Percentiles rank a stretch among this genome's conserved stretches.
Conservation (phyloP, 2,329 filamentous ascomycete genomes). For the Albifimbria verrucaria region DNA sequence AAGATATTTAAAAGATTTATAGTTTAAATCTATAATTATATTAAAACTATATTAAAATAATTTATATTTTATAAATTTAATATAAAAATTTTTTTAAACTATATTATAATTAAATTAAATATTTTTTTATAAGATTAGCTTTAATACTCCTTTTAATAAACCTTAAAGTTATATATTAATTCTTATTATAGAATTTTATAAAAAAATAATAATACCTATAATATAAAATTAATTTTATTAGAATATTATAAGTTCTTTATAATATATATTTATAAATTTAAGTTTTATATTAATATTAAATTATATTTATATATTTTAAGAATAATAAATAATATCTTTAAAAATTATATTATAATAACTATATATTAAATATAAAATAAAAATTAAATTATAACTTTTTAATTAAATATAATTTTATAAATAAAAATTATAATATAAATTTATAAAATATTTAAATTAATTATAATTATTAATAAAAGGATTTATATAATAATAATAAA, state of each 20-base stretch:
- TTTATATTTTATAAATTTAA: background rate
- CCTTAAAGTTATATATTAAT: no score
- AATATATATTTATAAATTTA: background rate
- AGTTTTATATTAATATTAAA: slow-evolving; percentile 1
- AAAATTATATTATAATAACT: no score
- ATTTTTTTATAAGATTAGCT: no score
- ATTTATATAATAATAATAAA: background rate
- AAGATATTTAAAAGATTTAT: no score
- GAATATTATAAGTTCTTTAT: background rate
- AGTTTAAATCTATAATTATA: no score
- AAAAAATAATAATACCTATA: background rate
- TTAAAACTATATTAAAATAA: slow-evolving; percentile 3
- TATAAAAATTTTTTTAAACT: background rate
- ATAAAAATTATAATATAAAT: background rate
- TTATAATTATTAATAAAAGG: background rate
- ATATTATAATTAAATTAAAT: background rate
- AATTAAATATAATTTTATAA: background rate
- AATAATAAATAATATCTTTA: slow-evolving; percentile 1
- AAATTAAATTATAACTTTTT: background rate
- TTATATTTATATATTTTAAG: no score
- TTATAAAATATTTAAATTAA: slow-evolving; percentile 2
- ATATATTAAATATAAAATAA: slow-evolving; percentile 5
- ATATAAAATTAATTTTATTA: background rate
- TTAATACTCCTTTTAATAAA: background rate
- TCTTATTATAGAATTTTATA: background rate